phyloP scores from a whole-genome alignment of 345 rosid species.

The Eutrema yunnanense region DNA sequence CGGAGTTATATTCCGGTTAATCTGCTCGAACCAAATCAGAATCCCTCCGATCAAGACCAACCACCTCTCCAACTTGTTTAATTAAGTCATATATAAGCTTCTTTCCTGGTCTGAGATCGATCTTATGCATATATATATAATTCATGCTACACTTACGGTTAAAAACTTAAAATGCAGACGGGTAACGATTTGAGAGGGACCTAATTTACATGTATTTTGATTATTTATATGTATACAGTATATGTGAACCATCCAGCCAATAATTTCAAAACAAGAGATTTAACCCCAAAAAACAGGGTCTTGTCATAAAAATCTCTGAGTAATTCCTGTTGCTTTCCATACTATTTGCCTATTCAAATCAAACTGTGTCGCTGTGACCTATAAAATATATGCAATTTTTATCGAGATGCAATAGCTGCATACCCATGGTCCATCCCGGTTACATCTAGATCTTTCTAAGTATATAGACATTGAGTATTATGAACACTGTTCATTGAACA shows the following conservation, averaged over 20 bases:
- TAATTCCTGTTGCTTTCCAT: background rate
- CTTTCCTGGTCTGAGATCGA: slow-evolving; percentile 2
- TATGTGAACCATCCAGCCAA: background rate
- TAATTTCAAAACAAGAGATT: background rate
- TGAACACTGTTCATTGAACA: too few species aligned
- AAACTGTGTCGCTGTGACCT: background rate
- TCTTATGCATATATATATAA: slow-evolving; percentile 8
- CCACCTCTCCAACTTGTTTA: slow-evolving; percentile 78
- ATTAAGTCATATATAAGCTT: slow-evolving; percentile 18
- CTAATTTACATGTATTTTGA: slow-evolving; percentile 2
- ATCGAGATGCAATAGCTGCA: background rate
- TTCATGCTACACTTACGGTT: slow-evolving; percentile 2
- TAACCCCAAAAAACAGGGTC: background rate
- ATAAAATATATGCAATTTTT: background rate
- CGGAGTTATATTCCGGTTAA: slow-evolving; percentile 56
- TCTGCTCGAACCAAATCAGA: slow-evolving; percentile 52
- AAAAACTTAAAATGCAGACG: background rate
- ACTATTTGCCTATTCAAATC: background rate
- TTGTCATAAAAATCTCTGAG: background rate
- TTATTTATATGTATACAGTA: background rate
- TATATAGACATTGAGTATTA: too few species aligned
- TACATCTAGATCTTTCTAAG: background rate
- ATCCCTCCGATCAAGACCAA: slow-evolving; percentile 42
- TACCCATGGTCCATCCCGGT: background rate
- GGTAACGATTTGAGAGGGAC: slow-evolving; percentile 20